Evolutionary conservation across 129 eudicot genomes (phyloP).

Genomic region (Dittrichia graveolens): DNA sequence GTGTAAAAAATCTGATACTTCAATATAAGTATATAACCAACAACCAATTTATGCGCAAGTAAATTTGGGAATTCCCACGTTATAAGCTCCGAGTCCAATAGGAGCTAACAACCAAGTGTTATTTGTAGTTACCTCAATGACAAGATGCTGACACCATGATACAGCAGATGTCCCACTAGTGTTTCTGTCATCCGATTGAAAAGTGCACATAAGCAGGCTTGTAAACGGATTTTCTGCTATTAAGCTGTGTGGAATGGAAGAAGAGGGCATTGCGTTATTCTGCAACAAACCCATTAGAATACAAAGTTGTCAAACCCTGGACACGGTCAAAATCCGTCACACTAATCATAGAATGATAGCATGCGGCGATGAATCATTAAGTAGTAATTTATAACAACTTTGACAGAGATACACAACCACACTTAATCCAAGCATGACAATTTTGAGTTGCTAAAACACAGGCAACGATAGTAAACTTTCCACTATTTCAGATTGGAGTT

Average conservation of each 20-base stretch:
- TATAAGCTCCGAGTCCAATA: not conserved
- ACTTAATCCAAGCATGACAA: conserved; percentile 16
- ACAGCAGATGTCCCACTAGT: conserved; percentile 37
- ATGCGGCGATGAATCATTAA: conserved; percentile 9
- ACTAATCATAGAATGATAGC: conserved; percentile 7
- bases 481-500: conserved; percentile 18
- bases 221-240: conserved; percentile 85
- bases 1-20: too few species aligned
- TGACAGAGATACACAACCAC: conserved; percentile 14
- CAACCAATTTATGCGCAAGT: not conserved
- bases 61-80: not conserved
- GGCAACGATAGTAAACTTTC: conserved; percentile 15
- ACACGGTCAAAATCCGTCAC: conserved; percentile 5
- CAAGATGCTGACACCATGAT: conserved; percentile 71
- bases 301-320: conserved; percentile 20
- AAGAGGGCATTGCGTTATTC: conserved; percentile 63
- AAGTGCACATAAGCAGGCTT: conserved; percentile 76
- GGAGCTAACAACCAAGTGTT: not conserved
- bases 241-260: conserved; percentile 65
- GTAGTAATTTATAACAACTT: conserved; percentile 7
- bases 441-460: not conserved
- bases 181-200: conserved; percentile 37
- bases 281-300: conserved; percentile 35
- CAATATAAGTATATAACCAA: not conserved
- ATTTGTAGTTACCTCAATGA: conserved; percentile 64